Evolutionary conservation across 73 alveolate genomes (phyloP).

Genomic region (Paramecium sexaurelia): DNA sequence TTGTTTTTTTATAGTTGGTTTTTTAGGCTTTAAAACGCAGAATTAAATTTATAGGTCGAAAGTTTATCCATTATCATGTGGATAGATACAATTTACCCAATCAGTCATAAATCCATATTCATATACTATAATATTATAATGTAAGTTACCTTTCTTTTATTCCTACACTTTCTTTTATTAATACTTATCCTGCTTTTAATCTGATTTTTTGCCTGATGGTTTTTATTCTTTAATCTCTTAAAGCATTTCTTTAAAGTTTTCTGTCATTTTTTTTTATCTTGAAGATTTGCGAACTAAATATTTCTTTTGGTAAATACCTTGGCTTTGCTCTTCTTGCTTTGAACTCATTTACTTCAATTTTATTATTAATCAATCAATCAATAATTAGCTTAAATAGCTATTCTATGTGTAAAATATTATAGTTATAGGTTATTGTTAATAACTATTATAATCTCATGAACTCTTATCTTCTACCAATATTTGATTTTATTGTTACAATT

Average conservation of each 20-base stretch:
- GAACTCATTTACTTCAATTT: not conserved
- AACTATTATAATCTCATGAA: not conserved
- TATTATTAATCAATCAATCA: slow-evolving; percentile 11
- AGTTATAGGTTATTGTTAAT: not conserved
- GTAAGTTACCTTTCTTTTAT: not conserved
- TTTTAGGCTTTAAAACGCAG: slow-evolving; percentile 49
- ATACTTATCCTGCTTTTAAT: not conserved
- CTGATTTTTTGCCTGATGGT: slow-evolving; percentile 11
- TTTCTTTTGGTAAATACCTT: not conserved
- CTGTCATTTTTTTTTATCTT: slow-evolving; percentile 20
- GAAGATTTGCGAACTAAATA: slow-evolving; percentile 7
- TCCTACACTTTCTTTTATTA: not conserved
- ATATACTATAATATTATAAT: not conserved
- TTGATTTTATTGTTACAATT: no score
- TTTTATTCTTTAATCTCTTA: not conserved
- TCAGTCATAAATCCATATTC: slow-evolving; percentile 40
- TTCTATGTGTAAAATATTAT: not conserved
- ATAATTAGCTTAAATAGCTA: not conserved
- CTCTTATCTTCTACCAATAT: no score
- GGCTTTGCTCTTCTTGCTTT: not conserved
- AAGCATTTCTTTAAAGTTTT: slow-evolving; percentile 17
- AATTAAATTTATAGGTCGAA: not conserved
- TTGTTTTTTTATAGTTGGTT: not conserved
- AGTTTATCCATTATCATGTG: slow-evolving; percentile 37
- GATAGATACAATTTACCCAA: slow-evolving; percentile 36